These are phyloP conservation scores for Elsinoe fawcettii DNA, from an alignment of 2,329 filamentous ascomycete genomes.

Conservation along the genomic window DNA sequence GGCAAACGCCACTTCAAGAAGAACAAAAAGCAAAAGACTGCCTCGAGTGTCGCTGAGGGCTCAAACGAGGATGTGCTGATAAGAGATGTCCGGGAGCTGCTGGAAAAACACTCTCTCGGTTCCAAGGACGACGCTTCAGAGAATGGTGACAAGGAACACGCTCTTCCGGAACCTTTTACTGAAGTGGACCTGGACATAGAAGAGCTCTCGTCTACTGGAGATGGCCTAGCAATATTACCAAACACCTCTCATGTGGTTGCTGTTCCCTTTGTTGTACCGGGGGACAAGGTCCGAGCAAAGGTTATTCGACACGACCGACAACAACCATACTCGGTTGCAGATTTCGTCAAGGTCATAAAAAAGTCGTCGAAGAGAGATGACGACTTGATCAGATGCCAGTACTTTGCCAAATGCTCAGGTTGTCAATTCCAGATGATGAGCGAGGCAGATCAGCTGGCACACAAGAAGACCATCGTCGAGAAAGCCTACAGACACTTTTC, in stretches of 20 bases:
- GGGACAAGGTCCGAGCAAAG: conserved; percentile 71
- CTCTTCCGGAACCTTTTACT: conserved; percentile 58
- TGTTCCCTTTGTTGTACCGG: conserved; percentile 80
- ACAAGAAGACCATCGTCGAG: conserved; percentile 80
- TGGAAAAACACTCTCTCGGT: conserved; percentile 29
- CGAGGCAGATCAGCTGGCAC: conserved; percentile 73
- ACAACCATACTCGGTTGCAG: conserved; percentile 65
- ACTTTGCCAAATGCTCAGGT: conserved; percentile 80
- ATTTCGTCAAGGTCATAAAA: conserved; percentile 69
- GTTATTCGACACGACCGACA: conserved; percentile 62
- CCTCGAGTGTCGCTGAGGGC: conserved; percentile 35
- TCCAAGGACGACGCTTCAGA: conserved; percentile 17
- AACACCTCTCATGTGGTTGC: conserved; percentile 67
- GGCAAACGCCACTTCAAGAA: conserved; percentile 34
- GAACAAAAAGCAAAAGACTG: conserved; percentile 43
- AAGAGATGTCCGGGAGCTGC: conserved; percentile 37
- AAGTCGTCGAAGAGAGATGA: conserved; percentile 73
- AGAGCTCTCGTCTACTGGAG: conserved; percentile 82
- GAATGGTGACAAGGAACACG: conserved; percentile 16
- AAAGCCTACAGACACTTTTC: conserved; percentile 92
- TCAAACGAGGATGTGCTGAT: conserved; percentile 44
- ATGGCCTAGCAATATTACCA: conserved; percentile 70
- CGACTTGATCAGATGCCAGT: conserved; percentile 67
- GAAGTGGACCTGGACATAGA: conserved; percentile 77
- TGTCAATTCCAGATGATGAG: conserved; percentile 98